Conservation (phyloP, 305 asterid genomes). For the Fraxinus angustifolia region DNA sequence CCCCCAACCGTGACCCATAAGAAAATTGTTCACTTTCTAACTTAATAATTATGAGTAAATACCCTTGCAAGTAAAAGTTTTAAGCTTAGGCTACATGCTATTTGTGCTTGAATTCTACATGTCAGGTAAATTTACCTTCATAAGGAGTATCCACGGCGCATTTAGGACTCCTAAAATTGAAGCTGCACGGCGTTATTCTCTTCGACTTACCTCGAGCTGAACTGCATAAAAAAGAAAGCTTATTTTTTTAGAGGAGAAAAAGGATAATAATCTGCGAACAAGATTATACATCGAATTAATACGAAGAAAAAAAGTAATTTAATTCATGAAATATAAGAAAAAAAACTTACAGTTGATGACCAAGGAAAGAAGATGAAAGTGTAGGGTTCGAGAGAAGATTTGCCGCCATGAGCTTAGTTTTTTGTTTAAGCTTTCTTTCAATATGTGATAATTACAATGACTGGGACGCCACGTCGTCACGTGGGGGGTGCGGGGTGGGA, state of each 20-base stretch:
- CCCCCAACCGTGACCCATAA: neutral
- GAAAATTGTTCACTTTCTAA: neutral
- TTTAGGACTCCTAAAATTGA: constrained; percentile 36
- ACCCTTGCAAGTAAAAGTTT: neutral
- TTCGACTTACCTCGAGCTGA: constrained; percentile 38
- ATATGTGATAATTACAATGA: neutral
- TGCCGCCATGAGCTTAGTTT: constrained; percentile 47
- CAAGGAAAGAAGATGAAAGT: constrained; percentile 54
- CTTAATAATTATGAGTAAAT: neutral
- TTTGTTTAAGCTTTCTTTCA: neutral
- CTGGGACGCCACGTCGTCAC: neutral
- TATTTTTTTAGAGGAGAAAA: constrained; percentile 13
- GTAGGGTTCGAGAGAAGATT: constrained; percentile 53
- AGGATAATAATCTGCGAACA: neutral
- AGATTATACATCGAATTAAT: neutral
- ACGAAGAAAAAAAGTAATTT: neutral
- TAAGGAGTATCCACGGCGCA: constrained; percentile 61
- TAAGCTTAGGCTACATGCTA: neutral
- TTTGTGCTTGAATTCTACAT: neutral
- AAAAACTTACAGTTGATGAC: constrained; percentile 50
- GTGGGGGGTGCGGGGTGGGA: no score
- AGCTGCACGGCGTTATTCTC: constrained; percentile 21
- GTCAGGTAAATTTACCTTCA: constrained; percentile 45
- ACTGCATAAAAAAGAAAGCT: constrained; percentile 31
- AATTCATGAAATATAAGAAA: neutral